A percentile compares a stretch with the other conserved stretches of the same genome.
Evolutionary conservation across 2,329 filamentous ascomycete species (phyloP).

Genomic region (Fusarium dlaminii): DNA sequence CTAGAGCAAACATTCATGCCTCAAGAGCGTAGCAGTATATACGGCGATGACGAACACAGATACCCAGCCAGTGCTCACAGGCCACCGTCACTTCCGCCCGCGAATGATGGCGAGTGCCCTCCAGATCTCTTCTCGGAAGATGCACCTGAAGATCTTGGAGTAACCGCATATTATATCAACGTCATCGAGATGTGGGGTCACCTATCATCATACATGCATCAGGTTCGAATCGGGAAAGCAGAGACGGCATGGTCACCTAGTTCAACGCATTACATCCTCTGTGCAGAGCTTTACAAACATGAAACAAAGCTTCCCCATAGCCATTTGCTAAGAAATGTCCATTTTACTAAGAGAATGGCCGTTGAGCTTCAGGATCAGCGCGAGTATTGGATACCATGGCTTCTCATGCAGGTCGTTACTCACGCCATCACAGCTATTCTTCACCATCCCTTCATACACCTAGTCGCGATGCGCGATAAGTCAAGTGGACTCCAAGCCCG

Average conservation of each 20-base stretch:
- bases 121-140: conserved; percentile 9
- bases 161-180: conserved; percentile 5
- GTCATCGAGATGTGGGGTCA: not conserved
- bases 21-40: not conserved
- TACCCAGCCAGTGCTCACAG: not conserved
- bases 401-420: not conserved
- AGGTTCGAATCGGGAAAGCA: not conserved
- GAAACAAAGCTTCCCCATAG: not conserved
- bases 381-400: conserved; percentile 12
- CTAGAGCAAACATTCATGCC: conserved; percentile 13
- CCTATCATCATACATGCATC: conserved; percentile 3
- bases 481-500: not conserved
- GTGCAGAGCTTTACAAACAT: conserved; percentile 2
- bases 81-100: not conserved
- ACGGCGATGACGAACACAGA: not conserved
- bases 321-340: not conserved
- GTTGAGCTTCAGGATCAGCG: not conserved
- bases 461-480: not conserved
- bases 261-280: conserved; percentile 1
- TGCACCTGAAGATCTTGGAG: not conserved
- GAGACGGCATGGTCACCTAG: not conserved
- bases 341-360: not conserved
- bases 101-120: not conserved
- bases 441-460: conserved; percentile 5
- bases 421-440: not conserved